Evolutionary conservation across 73 alveolate species (phyloP), one percentile per base, ranked within the genome.

Genomic region (Symbiodinium natans): DNA sequence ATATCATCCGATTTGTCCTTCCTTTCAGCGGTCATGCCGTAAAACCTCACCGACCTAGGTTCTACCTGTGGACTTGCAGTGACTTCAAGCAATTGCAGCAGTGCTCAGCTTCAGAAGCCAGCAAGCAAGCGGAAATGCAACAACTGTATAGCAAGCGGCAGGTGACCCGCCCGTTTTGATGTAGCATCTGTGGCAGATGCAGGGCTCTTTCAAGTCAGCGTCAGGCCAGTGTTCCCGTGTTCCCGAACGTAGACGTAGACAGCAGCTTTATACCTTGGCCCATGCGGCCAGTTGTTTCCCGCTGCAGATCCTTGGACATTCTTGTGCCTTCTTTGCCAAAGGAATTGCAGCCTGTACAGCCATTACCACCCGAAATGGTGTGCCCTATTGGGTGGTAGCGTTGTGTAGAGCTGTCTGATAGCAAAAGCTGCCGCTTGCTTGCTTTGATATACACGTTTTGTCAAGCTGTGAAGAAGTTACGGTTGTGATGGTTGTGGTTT

Each of bases 71-170:
- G 80, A 29, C 11, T 63, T 29, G 33, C 80, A 9, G 80, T 63
- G 80, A 63, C 31, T 11, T 25, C 36, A 36, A 27, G 21, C 38
- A 63, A 63, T 36, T 63, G 80, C 80, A 63, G 80, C 33, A 36
- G 38, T 36, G 9, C 38, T 17, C 80, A 63, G 80, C 4, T 63
- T 11, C 11, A 23, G 36, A 63, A 63, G 13, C 80, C 80, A 27
- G 80, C 80, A n/a, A 63, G 36, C 38, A 63, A 63, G 80, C 80
- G 80, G 80, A 63, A 63, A 63, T 63, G 80, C 80, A 63, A 63
- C 19, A 63, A 63, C 80, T 63, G 80, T 36, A 63, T 63, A 63
- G 80, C 80, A 23, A 29, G 38, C 33, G 80, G 80, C 80, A 25
- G 80, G 27, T 63, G 71, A 52, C 71, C 23, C 23, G 17, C 17